phyloP scores from a whole-genome alignment of 768 basidiomycete species.

The Pleurotus sapidus region DNA sequence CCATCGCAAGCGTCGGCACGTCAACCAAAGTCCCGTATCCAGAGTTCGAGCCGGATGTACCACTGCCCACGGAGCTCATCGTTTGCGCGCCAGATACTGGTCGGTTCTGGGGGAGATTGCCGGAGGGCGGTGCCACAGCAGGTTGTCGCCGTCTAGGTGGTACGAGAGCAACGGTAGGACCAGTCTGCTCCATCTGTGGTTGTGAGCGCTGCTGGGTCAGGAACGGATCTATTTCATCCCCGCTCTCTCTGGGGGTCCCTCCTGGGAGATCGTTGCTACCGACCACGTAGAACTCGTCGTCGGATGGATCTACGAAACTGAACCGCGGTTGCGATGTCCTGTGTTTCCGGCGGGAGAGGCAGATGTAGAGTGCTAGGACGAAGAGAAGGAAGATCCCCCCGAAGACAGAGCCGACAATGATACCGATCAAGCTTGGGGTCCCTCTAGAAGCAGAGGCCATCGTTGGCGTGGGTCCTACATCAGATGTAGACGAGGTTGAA shows the following conservation, averaged over 20 bases:
- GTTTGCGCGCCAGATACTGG: conserved; percentile 3
- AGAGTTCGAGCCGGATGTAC: conserved; percentile 34
- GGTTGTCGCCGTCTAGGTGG: background rate
- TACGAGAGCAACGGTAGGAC: conserved; percentile 2
- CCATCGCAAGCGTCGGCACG: conserved; percentile 36
- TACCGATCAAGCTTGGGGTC: conserved; percentile 40
- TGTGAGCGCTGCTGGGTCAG: conserved; percentile 31
- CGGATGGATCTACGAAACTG: conserved; percentile 29
- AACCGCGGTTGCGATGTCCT: conserved; percentile 31
- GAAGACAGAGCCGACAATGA: conserved; percentile 59
- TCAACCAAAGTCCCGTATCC: conserved; percentile 42
- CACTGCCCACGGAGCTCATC: conserved; percentile 1
- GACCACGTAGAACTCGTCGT: conserved; percentile 38
- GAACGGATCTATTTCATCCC: conserved; percentile 70
- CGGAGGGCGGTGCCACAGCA: background rate
- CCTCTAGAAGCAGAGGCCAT: background rate
- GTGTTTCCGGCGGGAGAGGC: conserved; percentile 43
- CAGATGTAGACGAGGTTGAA: conserved; percentile 22
- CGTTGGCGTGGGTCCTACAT: conserved; percentile 16
- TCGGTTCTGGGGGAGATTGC: background rate
- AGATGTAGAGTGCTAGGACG: conserved; percentile 42
- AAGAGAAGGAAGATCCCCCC: conserved; percentile 53
- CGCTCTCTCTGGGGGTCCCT: conserved; percentile 66
- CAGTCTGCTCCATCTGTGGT: background rate
- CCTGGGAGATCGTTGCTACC: conserved; percentile 41